These are phyloP conservation scores for Persicaria tinctoria DNA, from an alignment of 148 eudicot species.

Conservation along the genomic window DNA sequence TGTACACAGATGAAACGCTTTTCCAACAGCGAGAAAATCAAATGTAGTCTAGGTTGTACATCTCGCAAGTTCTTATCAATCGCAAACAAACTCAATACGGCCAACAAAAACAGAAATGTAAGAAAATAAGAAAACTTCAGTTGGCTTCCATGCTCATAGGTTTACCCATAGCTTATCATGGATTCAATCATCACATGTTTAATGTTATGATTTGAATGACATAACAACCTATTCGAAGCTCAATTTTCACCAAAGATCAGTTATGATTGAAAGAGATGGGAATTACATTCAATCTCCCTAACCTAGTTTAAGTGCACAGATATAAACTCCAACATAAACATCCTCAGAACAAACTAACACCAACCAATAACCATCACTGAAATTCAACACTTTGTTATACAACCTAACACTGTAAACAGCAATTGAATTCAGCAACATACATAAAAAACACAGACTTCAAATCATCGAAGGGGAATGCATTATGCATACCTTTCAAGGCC, in stretches of 20 bases:
- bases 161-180: neutral
- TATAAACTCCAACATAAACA: neutral
- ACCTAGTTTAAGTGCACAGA: neutral
- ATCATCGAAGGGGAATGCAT: neutral
- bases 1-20: neutral
- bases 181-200: neutral
- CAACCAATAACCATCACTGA: neutral
- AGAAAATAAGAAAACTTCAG: neutral
- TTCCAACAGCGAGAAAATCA: neutral
- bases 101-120: neutral
- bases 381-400: neutral
- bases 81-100: neutral
- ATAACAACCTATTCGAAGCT: neutral
- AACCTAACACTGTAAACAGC: neutral
- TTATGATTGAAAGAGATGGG: neutral
- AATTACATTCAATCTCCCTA: neutral
- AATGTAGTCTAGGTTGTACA: too few relatives aligned
- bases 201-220: neutral
- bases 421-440: too few relatives aligned
- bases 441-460: neutral
- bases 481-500: conserved; percentile 60
- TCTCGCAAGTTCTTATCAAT: neutral
- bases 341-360: neutral
- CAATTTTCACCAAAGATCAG: neutral
- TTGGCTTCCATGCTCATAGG: neutral